These are phyloP conservation scores for Cetradonia linearis DNA, from an alignment of 495 filamentous ascomycete genomes.

Conservation along the genomic window DNA sequence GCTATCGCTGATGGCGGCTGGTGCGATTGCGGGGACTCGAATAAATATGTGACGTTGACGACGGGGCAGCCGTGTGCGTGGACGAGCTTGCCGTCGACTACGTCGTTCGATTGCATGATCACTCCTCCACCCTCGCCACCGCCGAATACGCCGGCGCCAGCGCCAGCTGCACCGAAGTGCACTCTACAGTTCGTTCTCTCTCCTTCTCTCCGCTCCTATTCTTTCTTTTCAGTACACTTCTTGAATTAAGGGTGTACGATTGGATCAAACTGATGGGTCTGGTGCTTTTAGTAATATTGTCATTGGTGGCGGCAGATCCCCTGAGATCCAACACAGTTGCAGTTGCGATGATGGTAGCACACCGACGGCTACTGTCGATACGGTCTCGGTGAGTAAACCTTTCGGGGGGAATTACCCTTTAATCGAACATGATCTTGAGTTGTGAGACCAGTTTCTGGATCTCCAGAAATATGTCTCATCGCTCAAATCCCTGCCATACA, in stretches of 20 bases:
- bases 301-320: neutral
- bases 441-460: too few relatives aligned
- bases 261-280: too few relatives aligned
- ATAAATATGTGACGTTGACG: neutral
- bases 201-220: too few relatives aligned
- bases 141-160: neutral
- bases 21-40: slow-evolving; percentile 3
- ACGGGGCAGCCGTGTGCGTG: neutral
- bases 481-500: too few relatives aligned
- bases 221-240: too few relatives aligned
- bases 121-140: neutral
- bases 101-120: neutral
- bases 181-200: too few relatives aligned
- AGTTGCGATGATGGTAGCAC: neutral
- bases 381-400: too few relatives aligned
- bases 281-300: neutral
- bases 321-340: neutral
- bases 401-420: too few relatives aligned
- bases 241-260: too few relatives aligned
- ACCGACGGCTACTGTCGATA: neutral
- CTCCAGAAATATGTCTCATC: too few relatives aligned
- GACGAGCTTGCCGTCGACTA: neutral
- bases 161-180: neutral
- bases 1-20: slow-evolving; percentile 14
- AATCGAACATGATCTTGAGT: too few relatives aligned